Base-by-base conservation (phyloP, 2,329 filamentous ascomycete species). In the Mycosphaerella sp. region DNA sequence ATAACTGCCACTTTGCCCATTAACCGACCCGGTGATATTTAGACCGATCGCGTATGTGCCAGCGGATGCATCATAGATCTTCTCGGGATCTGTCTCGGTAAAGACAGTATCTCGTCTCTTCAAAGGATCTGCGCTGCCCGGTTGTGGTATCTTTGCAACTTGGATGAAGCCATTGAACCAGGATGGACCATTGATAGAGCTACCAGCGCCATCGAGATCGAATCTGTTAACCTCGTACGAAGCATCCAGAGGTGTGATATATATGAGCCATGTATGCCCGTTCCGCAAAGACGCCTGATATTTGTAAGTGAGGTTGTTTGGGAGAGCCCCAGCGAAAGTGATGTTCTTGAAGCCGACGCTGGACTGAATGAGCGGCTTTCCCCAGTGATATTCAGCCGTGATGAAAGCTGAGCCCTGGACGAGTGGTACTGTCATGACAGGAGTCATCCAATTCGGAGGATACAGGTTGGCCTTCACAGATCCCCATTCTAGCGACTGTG, bases 351-450 rank as follows among this genome's bases (percentile, higher is more conserved):
- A 95, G 56, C 85, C 86, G 1, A 93, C 80, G 1, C 82, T 83
- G 21, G 84, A 86, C 62, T 91, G 83, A 42, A 97, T 78, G 3
- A 84, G 66, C 0, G 92, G 92, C 6, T 82, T 84, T 31, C 83
- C 82, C 45, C 56, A 62, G 51, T 77, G 78, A 70, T 91, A 97
- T 14, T 86, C 70, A 0, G 78, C 91, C 4, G 91, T 96, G 14
- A 95, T 76, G 63, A 90, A 95, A 0, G 82, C 85, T 83, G 95
- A 93, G 9, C 93, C 93, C 67, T 97, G 92, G 0, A 95, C 83
- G 6, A 96, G 67, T 0, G 91, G 90, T 60, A 95, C 89, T 0
- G 81, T 85, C 17, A 97, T 78, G 1, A 79, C 76, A 0, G 85
- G 80, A 1, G 75, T 69, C 6, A 78, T 76, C 48, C 54, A 61